Evolutionary conservation across 192 early-diverging fungal species (phyloP).

Genomic region (Chytriomyces hyalinus): DNA sequence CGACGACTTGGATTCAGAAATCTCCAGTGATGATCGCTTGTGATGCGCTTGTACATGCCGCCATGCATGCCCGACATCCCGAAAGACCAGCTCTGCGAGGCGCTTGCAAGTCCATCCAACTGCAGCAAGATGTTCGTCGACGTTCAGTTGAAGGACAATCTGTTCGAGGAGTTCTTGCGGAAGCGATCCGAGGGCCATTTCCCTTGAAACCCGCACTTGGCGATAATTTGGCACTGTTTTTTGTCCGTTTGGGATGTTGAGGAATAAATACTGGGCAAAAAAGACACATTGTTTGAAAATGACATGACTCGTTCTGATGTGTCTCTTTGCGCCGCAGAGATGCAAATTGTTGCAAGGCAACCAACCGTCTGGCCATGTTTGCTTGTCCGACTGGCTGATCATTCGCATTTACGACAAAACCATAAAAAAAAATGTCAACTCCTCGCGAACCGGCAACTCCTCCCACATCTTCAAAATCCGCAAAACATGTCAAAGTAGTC

Average conservation of each 20-base stretch:
- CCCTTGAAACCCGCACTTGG: too few relatives aligned
- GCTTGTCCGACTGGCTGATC: too few relatives aligned
- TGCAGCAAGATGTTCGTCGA: background rate
- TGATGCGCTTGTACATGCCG: background rate
- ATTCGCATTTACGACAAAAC: too few relatives aligned
- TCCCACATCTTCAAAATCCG: background rate
- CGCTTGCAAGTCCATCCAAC: background rate
- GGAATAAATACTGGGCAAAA: too few relatives aligned
- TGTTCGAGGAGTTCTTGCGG: background rate
- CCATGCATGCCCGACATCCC: background rate
- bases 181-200: background rate
- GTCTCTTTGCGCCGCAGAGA: too few relatives aligned
- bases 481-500: conserved; percentile 68
- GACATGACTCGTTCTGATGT: too few relatives aligned
- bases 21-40: background rate
- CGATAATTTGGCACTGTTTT: too few relatives aligned
- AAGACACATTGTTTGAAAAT: too few relatives aligned
- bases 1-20: background rate
- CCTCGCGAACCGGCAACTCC: background rate
- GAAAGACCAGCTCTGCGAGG: background rate
- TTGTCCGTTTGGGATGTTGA: too few relatives aligned
- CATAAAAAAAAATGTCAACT: too few relatives aligned
- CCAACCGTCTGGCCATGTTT: too few relatives aligned
- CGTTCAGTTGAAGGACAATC: background rate
- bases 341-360: too few relatives aligned